These are phyloP conservation scores for Ascobolus immersus DNA, from an alignment of 495 filamentous ascomycete genomes.

Conservation along the genomic window DNA sequence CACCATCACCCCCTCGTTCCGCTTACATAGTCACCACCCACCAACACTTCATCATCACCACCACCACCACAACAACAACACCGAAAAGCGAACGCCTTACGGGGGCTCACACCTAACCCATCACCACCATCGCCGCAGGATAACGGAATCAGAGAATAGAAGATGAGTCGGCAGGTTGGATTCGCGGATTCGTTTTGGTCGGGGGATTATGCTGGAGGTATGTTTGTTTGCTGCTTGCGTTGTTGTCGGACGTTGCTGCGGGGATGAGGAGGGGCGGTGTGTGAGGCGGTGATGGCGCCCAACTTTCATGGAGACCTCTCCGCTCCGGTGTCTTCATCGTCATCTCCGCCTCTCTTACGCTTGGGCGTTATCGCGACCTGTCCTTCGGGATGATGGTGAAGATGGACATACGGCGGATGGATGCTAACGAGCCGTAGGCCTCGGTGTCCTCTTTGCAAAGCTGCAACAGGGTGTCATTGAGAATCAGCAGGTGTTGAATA, in stretches of 20 bases:
- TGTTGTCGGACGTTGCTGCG: not conserved
- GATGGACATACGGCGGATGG: not conserved
- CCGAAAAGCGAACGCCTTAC: too few relatives aligned
- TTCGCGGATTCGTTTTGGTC: conserved; percentile 95
- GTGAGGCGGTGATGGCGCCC: too few relatives aligned
- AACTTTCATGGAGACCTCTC: too few relatives aligned
- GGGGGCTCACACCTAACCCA: too few relatives aligned
- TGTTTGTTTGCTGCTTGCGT: conserved; percentile 12
- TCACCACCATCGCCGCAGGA: too few relatives aligned
- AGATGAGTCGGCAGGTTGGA: too few relatives aligned
- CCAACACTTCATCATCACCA: too few relatives aligned
- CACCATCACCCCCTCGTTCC: too few relatives aligned
- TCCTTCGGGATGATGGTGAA: conserved; percentile 1
- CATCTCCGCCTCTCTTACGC: not conserved
- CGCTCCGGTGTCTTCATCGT: conserved; percentile 1
- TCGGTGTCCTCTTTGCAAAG: conserved; percentile 90
- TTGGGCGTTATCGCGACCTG: conserved; percentile 2
- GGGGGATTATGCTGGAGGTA: conserved; percentile 70
- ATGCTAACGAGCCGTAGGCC: conserved; percentile 30
- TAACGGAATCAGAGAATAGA: too few relatives aligned
- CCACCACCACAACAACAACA: too few relatives aligned
- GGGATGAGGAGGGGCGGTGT: too few relatives aligned
- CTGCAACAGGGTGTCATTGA: conserved; percentile 87
- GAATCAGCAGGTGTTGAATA: conserved; percentile 73
- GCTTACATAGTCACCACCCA: too few relatives aligned